Conservation (phyloP, 768 basidiomycete genomes). For the Boletellus ananiceps region DNA sequence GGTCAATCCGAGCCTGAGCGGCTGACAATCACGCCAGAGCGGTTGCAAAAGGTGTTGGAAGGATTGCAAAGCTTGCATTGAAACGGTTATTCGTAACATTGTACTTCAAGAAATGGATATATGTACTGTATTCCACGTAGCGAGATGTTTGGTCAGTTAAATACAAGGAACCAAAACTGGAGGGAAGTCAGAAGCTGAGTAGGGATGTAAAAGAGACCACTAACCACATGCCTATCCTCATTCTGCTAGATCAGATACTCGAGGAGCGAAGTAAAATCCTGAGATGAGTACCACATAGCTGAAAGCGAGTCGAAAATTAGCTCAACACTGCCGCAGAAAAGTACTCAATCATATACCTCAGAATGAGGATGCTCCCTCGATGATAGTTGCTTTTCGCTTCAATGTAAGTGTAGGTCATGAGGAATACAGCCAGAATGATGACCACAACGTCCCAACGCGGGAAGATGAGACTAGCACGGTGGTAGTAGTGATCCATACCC, state of each 20-base stretch:
- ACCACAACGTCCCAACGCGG: constrained; percentile 97
- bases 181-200: constrained; percentile 10
- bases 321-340: not conserved
- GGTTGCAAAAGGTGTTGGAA: constrained; percentile 41
- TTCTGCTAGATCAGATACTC: constrained; percentile 21
- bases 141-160: constrained; percentile 1
- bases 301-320: constrained; percentile 1
- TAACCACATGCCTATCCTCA: constrained; percentile 2
- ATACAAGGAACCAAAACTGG: constrained; percentile 9
- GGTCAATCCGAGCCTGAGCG: constrained; percentile 59
- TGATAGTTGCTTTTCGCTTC: constrained; percentile 99
- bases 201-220: not conserved
- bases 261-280: constrained; percentile 90
- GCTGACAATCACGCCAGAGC: constrained; percentile 39
- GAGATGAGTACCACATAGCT: constrained; percentile 89
- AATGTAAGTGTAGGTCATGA: constrained; percentile 98
- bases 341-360: constrained; percentile 54
- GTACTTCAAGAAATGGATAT: constrained; percentile 17
- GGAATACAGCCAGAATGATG: constrained; percentile 92
- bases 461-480: constrained; percentile 74
- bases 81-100: constrained; percentile 16
- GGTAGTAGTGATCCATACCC: constrained; percentile 2
- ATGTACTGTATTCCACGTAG: constrained; percentile 9
- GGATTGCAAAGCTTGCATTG: constrained; percentile 55
- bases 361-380: constrained; percentile 89